Evolutionary conservation across 2,329 filamentous ascomycete genomes (phyloP).

Genomic region (Cercospora zeina): DNA sequence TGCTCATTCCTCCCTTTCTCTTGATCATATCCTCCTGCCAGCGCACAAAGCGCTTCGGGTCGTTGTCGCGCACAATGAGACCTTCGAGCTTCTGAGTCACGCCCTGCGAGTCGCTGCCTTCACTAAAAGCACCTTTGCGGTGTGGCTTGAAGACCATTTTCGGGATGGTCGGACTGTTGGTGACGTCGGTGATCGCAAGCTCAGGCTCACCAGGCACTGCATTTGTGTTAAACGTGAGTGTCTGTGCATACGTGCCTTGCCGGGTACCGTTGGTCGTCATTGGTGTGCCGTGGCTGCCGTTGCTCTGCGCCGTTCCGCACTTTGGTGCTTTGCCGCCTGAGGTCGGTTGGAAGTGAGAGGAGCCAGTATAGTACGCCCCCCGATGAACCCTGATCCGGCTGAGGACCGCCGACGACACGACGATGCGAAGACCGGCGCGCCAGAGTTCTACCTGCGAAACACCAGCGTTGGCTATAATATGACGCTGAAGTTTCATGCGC

Average conservation of each 20-base stretch:
- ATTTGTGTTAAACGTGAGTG: constrained; percentile 28
- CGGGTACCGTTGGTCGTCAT: not conserved
- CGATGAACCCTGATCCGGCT: constrained; percentile 29
- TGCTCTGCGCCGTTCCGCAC: not conserved
- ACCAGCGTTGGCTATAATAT: constrained; percentile 40
- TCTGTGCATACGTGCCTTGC: constrained; percentile 35
- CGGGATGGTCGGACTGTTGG: constrained; percentile 34
- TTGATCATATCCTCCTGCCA: constrained; percentile 33
- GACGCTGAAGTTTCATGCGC: constrained; percentile 46
- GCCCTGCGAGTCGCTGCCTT: constrained; percentile 34
- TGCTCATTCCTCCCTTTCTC: constrained; percentile 16
- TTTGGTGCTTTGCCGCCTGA: constrained; percentile 1
- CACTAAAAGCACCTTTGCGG: constrained; percentile 38
- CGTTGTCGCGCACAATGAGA: constrained; percentile 26
- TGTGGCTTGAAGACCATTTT: constrained; percentile 38
- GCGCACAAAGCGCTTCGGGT: constrained; percentile 30
- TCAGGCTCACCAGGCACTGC: constrained; percentile 29
- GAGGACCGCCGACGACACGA: constrained; percentile 39
- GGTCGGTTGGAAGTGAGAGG: constrained; percentile 21
- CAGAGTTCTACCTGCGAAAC: constrained; percentile 43
- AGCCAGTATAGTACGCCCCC: constrained; percentile 21
- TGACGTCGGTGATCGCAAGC: constrained; percentile 34
- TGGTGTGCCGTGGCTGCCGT: not conserved
- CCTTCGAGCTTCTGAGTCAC: constrained; percentile 32
- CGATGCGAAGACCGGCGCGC: constrained; percentile 40